Percentiles rank a stretch among this genome's conserved stretches.
Conservation (phyloP, 2,329 filamentous ascomycete genomes). For the Fusarium floridanum region DNA sequence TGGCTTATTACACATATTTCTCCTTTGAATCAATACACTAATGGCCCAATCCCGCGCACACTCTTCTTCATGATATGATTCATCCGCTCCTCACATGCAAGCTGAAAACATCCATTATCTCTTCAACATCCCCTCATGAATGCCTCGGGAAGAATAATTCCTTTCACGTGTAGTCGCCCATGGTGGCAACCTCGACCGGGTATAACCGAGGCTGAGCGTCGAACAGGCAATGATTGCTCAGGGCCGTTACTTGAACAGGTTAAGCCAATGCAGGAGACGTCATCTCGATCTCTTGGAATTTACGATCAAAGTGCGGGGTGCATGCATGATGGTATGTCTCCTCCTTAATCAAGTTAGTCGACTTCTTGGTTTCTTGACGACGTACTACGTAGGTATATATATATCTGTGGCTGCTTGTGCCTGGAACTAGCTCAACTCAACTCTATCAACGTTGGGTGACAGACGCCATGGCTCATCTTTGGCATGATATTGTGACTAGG, state of each 20-base stretch:
- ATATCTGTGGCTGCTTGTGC: background rate
- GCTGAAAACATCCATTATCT: background rate
- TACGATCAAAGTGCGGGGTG: conserved; percentile 15
- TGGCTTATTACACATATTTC: background rate
- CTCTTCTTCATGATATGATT: background rate
- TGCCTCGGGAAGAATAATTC: background rate
- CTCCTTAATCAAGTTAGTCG: conserved; percentile 26
- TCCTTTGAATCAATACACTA: no score
- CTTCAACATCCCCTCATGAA: background rate
- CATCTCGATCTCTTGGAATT: background rate
- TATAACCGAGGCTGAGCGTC: conserved; percentile 6
- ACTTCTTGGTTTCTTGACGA: background rate
- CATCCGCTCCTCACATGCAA: background rate
- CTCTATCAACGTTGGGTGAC: background rate
- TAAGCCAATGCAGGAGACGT: background rate
- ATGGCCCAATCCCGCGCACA: rapidly evolving
- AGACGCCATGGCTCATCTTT: conserved; percentile 10
- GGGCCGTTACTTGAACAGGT: background rate
- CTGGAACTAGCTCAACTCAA: background rate
- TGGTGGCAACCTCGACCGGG: background rate
- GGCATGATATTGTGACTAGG: background rate
- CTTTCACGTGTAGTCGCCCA: background rate
- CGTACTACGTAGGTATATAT: background rate
- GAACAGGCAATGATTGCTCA: background rate
- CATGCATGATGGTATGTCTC: background rate